Base-by-base conservation (phyloP, 2,329 filamentous ascomycete genomes). In the Coniochaeta ligniaria region DNA sequence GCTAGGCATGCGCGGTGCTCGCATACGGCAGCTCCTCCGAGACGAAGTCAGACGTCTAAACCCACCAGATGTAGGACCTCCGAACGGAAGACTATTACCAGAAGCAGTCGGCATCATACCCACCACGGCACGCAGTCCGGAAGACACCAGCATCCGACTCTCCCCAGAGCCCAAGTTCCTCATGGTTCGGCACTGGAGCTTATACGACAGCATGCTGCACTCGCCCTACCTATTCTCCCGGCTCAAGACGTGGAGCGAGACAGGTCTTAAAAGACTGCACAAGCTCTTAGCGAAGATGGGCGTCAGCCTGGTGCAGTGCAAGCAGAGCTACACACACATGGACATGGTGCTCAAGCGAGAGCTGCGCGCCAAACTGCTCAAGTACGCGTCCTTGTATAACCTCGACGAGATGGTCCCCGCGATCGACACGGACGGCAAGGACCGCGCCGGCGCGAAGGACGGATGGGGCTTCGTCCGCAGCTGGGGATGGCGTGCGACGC, bases 271-370 rank as follows among this genome's bases (percentile, higher is more conserved):
- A 72, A 85, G 94, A 58, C 79, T 99, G 22, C 91, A 97, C 74
- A 98, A 98, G 71, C 83, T 99, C 0, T 82, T 99, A 2, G 95
- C 95, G 50, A 99, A 98, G 75, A 99, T 99, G 94, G 95, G 95
- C 35, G 91, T 99, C 60, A 96, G 91, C 69, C 79, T 98, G 41
- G 89, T 89, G 6, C 94, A 99, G 75, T 96, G 93, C 76, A 93
- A 92, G 68, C 95, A 98, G 74, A 94, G 87, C 71, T 99, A 98
- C 72, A 92, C 92, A 0, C 95, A 99, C 73, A 98, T 99, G 93
- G 94, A 98, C 74, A 96, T 97, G 87, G 88, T 96, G 74, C 79
- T 99, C 36, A 99, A 98, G 75, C 88, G 91, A 6, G 91, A 91
- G 33, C 77, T 98, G 33, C 87, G 94, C 47, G 85, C 91, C 56